These are phyloP conservation scores for Gaillardinia entomophila DNA, from an alignment of 805 yeast genomes.

Conservation along the genomic window DNA sequence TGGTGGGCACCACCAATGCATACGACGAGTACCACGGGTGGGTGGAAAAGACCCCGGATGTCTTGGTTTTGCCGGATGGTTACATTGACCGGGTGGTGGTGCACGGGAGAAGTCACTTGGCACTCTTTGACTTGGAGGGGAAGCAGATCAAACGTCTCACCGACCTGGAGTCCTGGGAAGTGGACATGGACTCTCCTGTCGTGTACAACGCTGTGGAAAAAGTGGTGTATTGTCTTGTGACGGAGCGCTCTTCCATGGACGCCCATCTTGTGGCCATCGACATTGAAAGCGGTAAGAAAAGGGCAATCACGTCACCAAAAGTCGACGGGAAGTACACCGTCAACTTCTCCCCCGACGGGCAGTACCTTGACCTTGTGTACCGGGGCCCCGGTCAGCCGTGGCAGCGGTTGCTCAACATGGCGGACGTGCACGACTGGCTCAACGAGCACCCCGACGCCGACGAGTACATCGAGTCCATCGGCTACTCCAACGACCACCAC, in stretches of 20 bases:
- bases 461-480: slow-evolving; percentile 7
- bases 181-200: slow-evolving; percentile 7
- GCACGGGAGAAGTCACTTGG: slow-evolving; percentile 11
- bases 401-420: slow-evolving; percentile 16
- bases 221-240: slow-evolving; percentile 10
- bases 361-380: slow-evolving; percentile 13
- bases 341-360: slow-evolving; percentile 16
- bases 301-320: slow-evolving; percentile 5
- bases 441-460: slow-evolving; percentile 3
- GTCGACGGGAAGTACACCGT: slow-evolving; percentile 10
- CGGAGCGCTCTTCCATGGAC: slow-evolving; percentile 9
- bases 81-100: slow-evolving; percentile 19
- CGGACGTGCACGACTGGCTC: slow-evolving; percentile 6
- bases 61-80: slow-evolving; percentile 6
- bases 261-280: slow-evolving; percentile 8
- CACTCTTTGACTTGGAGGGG: slow-evolving; percentile 14
- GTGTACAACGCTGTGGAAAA: slow-evolving; percentile 11
- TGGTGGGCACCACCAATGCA: slow-evolving; percentile 5
- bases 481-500: slow-evolving; percentile 13
- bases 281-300: slow-evolving; percentile 1
- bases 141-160: too few relatives aligned
- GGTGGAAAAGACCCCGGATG: slow-evolving; percentile 14
- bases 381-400: slow-evolving; percentile 19
- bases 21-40: slow-evolving; percentile 13
- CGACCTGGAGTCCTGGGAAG: slow-evolving; percentile 8